phyloP scores from a whole-genome alignment of 2,329 filamentous ascomycete species.

The Monosporascus sp. region DNA sequence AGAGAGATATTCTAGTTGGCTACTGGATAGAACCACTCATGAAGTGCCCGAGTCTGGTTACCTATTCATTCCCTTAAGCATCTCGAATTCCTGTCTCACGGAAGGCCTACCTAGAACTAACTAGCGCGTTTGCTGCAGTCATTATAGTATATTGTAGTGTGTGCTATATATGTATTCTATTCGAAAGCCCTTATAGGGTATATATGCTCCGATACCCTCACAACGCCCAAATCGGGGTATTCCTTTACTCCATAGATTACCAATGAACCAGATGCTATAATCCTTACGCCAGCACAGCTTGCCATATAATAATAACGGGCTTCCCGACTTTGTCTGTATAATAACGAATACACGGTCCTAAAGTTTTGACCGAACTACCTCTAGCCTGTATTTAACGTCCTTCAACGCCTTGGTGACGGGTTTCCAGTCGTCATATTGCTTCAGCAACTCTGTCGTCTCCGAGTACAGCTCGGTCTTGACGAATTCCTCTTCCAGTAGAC shows the following conservation, averaged over 20 bases:
- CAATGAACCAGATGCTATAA: background rate
- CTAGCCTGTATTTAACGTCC: conserved; percentile 91
- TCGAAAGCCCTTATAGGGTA: background rate
- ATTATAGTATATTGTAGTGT: too few species aligned
- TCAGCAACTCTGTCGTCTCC: conserved; percentile 75
- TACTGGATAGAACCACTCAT: too few species aligned
- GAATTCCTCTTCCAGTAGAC: conserved; percentile 83
- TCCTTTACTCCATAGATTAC: background rate
- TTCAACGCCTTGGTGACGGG: conserved; percentile 85
- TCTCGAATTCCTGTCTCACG: too few species aligned
- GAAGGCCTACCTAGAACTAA: too few species aligned
- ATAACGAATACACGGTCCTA: conserved; percentile 21
- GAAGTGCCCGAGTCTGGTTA: too few species aligned
- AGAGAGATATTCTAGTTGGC: too few species aligned
- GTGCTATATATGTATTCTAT: too few species aligned
- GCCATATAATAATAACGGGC: background rate
- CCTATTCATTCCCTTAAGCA: too few species aligned
- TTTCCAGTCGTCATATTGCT: conserved; percentile 90
- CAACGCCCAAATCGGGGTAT: background rate
- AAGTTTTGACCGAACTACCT: conserved; percentile 83
- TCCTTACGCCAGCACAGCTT: background rate
- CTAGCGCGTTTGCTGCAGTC: too few species aligned
- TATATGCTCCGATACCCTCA: background rate
- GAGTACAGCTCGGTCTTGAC: conserved; percentile 73
- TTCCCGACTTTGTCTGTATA: too few species aligned